phyloP scores from a whole-genome alignment of 1,284 basidiomycete genomes.

The Cryptococcus hybrid region DNA sequence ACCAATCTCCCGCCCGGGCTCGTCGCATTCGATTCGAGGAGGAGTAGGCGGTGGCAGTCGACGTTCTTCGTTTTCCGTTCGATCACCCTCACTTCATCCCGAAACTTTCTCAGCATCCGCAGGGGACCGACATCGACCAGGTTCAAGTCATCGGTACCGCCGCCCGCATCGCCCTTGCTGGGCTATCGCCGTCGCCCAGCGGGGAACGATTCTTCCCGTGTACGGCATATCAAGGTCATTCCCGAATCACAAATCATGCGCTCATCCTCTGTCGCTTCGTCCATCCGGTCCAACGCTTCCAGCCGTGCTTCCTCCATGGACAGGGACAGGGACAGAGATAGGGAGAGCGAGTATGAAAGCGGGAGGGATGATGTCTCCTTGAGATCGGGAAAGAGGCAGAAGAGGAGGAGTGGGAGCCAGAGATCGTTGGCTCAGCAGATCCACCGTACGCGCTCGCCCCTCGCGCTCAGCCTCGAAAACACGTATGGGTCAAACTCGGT shows the following conservation, averaged over 20 bases:
- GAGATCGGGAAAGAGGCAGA: slow-evolving; percentile 16
- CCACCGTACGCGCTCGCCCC: slow-evolving; percentile 25
- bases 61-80: slow-evolving; percentile 27
- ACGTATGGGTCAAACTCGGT: not conserved
- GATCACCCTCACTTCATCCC: slow-evolving; percentile 33
- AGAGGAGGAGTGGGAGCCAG: slow-evolving; percentile 16
- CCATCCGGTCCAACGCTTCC: slow-evolving; percentile 33
- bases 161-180: slow-evolving; percentile 39
- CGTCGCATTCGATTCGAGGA: slow-evolving; percentile 26
- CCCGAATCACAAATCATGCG: slow-evolving; percentile 37
- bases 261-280: slow-evolving; percentile 34
- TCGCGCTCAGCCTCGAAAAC: not conserved
- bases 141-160: slow-evolving; percentile 4
- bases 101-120: slow-evolving; percentile 3
- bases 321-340: slow-evolving; percentile 6
- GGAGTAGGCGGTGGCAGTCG: slow-evolving; percentile 5
- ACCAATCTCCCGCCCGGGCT: slow-evolving; percentile 14
- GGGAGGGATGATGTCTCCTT: slow-evolving; percentile 31
- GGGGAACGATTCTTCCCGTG: slow-evolving; percentile 36
- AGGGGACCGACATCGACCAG: not conserved
- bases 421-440: slow-evolving; percentile 30
- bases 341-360: slow-evolving; percentile 27
- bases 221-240: slow-evolving; percentile 42
- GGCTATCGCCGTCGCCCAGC: slow-evolving; percentile 43
- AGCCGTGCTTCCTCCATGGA: slow-evolving; percentile 32